Conservation (phyloP, 1,284 basidiomycete species). For the Takashimella koratensis region DNA sequence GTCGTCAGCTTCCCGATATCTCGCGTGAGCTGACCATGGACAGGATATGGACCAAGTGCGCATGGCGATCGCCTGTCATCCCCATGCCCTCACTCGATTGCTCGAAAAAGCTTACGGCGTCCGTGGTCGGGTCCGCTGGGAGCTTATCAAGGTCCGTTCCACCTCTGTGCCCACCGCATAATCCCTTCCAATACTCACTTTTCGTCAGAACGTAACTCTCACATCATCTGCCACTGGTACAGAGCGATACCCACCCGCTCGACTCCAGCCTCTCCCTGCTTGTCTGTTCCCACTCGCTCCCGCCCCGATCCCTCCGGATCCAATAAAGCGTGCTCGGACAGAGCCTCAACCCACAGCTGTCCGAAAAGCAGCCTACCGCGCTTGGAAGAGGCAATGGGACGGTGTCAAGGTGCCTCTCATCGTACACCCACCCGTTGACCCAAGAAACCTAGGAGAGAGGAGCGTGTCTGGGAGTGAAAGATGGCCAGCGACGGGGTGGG, state of each 20-base stretch:
- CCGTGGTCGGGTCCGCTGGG: slow-evolving; percentile 19
- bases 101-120: slow-evolving; percentile 27
- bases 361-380: neutral
- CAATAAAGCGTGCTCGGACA: neutral
- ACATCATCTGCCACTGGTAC: neutral
- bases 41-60: slow-evolving; percentile 27
- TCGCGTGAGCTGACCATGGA: no score
- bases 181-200: neutral
- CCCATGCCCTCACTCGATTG: slow-evolving; percentile 34
- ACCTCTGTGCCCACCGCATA: neutral
- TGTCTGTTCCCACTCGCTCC: neutral
- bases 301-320: neutral
- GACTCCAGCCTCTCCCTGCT: neutral
- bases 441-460: no score
- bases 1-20: no score
- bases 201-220: slow-evolving; percentile 9
- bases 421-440: neutral
- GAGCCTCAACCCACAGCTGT: neutral
- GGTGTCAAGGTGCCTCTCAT: neutral
- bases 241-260: neutral
- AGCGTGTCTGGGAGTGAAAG: no score
- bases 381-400: neutral
- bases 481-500: neutral
- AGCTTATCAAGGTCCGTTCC: slow-evolving; percentile 23
- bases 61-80: slow-evolving; percentile 37